phyloP scores from a whole-genome alignment of 495 filamentous ascomycete genomes.

The Entonaema liquescens region DNA sequence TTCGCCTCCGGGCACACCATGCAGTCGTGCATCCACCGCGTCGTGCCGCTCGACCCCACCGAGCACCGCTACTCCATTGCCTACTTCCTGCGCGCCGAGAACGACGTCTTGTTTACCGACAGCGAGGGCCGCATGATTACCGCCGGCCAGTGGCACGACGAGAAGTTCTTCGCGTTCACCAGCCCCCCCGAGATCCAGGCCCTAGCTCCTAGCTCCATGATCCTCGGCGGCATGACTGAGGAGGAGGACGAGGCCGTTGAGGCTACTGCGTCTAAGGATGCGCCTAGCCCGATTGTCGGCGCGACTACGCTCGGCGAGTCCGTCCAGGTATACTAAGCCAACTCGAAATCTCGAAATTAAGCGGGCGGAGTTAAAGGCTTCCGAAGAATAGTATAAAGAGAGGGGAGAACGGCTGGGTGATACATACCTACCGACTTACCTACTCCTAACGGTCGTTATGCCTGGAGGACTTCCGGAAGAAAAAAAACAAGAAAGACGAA shows the following conservation, averaged over 20 bases:
- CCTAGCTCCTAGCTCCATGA: slow-evolving; percentile 54
- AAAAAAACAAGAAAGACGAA: slow-evolving; percentile 6
- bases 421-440: slow-evolving; percentile 22
- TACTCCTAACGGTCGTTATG: slow-evolving; percentile 31
- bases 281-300: slow-evolving; percentile 37
- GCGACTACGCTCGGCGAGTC: slow-evolving; percentile 28
- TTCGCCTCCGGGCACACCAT: slow-evolving; percentile 60
- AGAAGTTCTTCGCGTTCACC: slow-evolving; percentile 65
- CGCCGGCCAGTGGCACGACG: slow-evolving; percentile 64
- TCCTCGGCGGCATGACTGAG: slow-evolving; percentile 57
- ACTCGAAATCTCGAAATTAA: slow-evolving; percentile 8
- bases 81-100: slow-evolving; percentile 65
- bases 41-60: slow-evolving; percentile 58
- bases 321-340: slow-evolving; percentile 35
- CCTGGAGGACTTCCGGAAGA: slow-evolving; percentile 12
- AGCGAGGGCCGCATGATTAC: slow-evolving; percentile 58
- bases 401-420: slow-evolving; percentile 8
- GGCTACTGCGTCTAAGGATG: slow-evolving; percentile 30
- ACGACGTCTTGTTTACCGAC: slow-evolving; percentile 61
- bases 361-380: neutral
- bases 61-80: slow-evolving; percentile 66
- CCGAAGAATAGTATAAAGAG: neutral
- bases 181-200: slow-evolving; percentile 57
- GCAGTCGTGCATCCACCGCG: slow-evolving; percentile 64
- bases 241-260: slow-evolving; percentile 42